A percentile compares a stretch with the other conserved stretches of the same genome.
These are phyloP conservation scores for Alternaria sp. DNA, from an alignment of 2,329 filamentous ascomycete genomes.

Conservation along the genomic window DNA sequence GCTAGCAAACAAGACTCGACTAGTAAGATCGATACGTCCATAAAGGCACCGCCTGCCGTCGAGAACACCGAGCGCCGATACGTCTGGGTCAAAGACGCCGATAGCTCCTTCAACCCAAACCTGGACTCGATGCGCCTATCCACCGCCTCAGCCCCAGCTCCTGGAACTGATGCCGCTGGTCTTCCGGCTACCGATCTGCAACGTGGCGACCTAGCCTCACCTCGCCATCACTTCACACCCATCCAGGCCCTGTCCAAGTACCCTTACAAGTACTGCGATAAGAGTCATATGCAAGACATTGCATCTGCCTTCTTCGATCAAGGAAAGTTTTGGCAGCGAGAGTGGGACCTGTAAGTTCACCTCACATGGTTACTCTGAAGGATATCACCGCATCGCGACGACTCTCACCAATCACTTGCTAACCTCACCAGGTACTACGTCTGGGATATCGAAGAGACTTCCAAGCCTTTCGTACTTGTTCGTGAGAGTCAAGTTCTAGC, in stretches of 20 bases:
- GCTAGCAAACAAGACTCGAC: slow-evolving; percentile 15
- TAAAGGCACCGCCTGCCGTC: neutral
- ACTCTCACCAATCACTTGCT: neutral
- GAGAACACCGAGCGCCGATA: slow-evolving; percentile 27
- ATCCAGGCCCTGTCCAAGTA: slow-evolving; percentile 62
- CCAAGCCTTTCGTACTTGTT: slow-evolving; percentile 70
- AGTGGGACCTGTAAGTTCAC: slow-evolving; percentile 79
- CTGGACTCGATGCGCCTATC: slow-evolving; percentile 12
- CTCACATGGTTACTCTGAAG: slow-evolving; percentile 17
- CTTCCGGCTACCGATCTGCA: slow-evolving; percentile 24
- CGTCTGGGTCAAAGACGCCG: slow-evolving; percentile 27
- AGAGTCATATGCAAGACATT: slow-evolving; percentile 54
- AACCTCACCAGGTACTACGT: slow-evolving; percentile 67
- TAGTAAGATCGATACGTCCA: neutral
- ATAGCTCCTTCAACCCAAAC: slow-evolving; percentile 35
- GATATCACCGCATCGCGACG: neutral
- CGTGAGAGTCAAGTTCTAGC: slow-evolving; percentile 68
- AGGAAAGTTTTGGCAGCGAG: slow-evolving; percentile 63
- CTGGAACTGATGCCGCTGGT: neutral
- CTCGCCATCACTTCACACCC: slow-evolving; percentile 49
- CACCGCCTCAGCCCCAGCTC: neutral
- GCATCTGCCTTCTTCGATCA: slow-evolving; percentile 63
- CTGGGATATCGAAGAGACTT: slow-evolving; percentile 50
- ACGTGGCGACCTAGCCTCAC: slow-evolving; percentile 42
- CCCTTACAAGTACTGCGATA: slow-evolving; percentile 65